A percentile compares a stretch with the other conserved stretches of the same genome.
phyloP scores from a whole-genome alignment of 306 rosid genomes.

The Malus sieversii region DNA sequence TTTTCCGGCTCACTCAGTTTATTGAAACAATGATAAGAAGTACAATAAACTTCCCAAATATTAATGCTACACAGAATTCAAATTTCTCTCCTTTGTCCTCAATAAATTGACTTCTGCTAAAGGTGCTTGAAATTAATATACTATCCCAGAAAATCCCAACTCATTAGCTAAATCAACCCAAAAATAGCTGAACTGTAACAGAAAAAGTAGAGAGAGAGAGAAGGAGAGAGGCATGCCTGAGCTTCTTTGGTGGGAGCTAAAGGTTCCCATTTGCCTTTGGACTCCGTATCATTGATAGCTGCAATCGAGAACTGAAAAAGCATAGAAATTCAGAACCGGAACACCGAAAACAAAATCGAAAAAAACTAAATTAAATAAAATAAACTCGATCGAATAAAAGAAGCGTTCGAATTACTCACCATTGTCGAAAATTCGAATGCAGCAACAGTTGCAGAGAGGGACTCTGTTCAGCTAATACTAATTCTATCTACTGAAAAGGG shows the following conservation, averaged over 20 bases:
- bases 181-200: neutral
- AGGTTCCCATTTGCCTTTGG: constrained; percentile 81
- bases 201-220: neutral
- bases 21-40: no score
- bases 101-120: neutral
- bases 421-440: constrained; percentile 11
- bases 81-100: neutral
- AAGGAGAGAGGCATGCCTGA: constrained; percentile 46
- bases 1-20: neutral
- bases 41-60: neutral
- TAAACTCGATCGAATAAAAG: neutral
- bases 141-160: neutral
- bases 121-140: neutral
- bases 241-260: constrained; percentile 98
- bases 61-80: neutral
- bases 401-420: constrained; percentile 15
- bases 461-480: neutral
- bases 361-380: neutral
- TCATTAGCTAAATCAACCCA: neutral
- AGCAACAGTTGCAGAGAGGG: neutral
- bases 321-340: neutral
- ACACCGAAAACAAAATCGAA: neutral
- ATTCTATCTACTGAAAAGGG: neutral
- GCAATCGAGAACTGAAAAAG: constrained; percentile 74
- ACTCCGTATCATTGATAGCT: constrained; percentile 84